A percentile compares a stretch with the other conserved stretches of the same genome.
Evolutionary conservation across 345 rosid genomes (phyloP).

Genomic region (Populus davidiana): DNA sequence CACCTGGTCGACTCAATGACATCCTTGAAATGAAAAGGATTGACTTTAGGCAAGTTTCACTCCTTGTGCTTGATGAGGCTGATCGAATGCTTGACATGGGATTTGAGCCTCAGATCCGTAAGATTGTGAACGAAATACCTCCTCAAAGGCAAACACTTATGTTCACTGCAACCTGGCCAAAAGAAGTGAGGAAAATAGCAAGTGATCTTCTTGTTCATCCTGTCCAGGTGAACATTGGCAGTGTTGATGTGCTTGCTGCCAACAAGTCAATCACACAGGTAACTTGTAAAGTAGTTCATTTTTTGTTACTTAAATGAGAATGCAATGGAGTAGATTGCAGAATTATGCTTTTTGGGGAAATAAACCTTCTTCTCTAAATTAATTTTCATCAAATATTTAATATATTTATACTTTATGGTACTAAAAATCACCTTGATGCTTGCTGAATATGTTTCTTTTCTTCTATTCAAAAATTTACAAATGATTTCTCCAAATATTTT

Average conservation of each 20-base stretch:
- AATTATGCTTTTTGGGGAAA: background rate
- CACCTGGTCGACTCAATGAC: conserved; percentile 97
- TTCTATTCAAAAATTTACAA: background rate
- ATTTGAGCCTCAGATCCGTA: conserved; percentile 94
- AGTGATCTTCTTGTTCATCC: conserved; percentile 85
- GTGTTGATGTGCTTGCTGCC: conserved; percentile 90
- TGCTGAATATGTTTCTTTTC: background rate
- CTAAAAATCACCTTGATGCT: background rate
- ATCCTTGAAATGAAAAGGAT: conserved; percentile 85
- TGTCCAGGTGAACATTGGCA: conserved; percentile 95
- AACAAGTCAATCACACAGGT: conserved; percentile 98
- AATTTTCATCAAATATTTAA: background rate
- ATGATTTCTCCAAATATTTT: background rate
- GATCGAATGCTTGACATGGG: conserved; percentile 99
- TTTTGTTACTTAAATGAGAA: conserved; percentile 4
- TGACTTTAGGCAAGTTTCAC: conserved; percentile 75
- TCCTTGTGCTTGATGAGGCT: conserved; percentile 96
- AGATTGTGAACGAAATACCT: conserved; percentile 93
- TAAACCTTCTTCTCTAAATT: no score
- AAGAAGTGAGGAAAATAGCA: conserved; percentile 92
- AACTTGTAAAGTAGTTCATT: background rate
- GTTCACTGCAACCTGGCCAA: conserved; percentile 99
- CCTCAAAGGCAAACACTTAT: conserved; percentile 86
- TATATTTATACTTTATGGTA: background rate
- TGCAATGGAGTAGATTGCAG: background rate